Evolutionary conservation across 2,329 filamentous ascomycete genomes (phyloP), one percentile per base, ranked within the genome.

Genomic region (Seiridium cupressi): DNA sequence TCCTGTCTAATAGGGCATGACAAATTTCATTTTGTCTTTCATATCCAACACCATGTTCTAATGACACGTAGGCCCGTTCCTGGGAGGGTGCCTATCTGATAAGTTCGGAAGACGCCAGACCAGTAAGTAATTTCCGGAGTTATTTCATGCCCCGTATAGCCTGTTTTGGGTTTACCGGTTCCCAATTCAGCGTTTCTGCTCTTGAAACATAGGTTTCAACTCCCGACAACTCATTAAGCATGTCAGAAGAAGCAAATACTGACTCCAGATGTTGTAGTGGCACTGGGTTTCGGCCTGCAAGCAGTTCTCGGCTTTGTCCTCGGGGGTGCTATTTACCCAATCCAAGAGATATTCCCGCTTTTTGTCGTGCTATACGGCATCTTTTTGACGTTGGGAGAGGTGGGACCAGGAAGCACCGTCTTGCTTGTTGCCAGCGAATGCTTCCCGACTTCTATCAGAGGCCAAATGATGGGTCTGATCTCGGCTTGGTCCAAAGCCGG

Each of bases 341-440:
- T 84, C 47, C 77, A 81, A 63, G 72, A 55, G 0, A 67, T 83
- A 2, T 79, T 83, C 38, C 78, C 81, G 0, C 73, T 83, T 0
- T 84, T 84, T 59, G 68, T 84, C 0, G 76, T 83, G 3, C 68
- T 84, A 9, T 83, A 83, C 58, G 81, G 80, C 1, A 71, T 83
- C 51, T 83, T 84, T 65, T 68, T 79, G 36, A 77, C 76, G 0
- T 66, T 82, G 0, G 80, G 81, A 0, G 79, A 83, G 61, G 76
- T 84, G 54, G 81, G 81, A 0, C 81, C 81, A 3, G 81, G 81
- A 62, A 75, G 73, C 40, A 76, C 76, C 1, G 74, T 77, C 5
- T 70, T 76, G 5, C 63, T 78, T 61, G 62, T 77, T 6, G 72
- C 78, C 0, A 75, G 77, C 0, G 80, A 84, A 60, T 79, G 74